Conservation (phyloP, 108 stramenopile species). For the Stephanodiscus triporus region DNA sequence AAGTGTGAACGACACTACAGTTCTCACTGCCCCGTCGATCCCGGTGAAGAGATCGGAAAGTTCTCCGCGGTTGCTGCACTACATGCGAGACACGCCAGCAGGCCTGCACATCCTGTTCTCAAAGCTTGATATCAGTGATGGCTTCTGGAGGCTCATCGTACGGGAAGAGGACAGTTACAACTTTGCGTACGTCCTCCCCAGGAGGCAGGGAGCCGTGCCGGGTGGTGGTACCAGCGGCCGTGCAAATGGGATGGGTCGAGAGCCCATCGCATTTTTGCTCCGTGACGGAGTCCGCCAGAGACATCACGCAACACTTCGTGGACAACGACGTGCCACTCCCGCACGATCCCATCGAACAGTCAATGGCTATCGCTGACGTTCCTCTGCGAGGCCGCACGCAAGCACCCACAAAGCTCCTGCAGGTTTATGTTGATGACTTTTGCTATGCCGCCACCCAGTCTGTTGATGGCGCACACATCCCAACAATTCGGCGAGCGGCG, state of each 20-base stretch:
- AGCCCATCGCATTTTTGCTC: not conserved
- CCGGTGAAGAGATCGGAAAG: not conserved
- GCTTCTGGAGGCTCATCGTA: not conserved
- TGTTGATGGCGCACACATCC: not conserved
- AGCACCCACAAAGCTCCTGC: not conserved
- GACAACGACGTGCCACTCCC: not conserved
- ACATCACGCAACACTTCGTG: not conserved
- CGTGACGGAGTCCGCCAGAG: not conserved
- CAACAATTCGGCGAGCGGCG: not conserved
- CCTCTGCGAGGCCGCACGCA: no score
- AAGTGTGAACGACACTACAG: not conserved
- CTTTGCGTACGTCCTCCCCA: not conserved
- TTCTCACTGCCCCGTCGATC: not conserved
- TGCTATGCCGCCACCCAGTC: not conserved
- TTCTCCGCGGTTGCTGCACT: not conserved
- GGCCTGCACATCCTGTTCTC: not conserved
- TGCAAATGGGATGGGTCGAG: not conserved
- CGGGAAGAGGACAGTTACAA: not conserved
- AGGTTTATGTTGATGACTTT: not conserved
- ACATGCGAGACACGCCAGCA: not conserved
- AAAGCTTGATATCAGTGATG: not conserved
- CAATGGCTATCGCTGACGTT: no score
- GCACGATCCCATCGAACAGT: no score
- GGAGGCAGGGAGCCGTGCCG: not conserved
- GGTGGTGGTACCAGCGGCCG: not conserved